phyloP scores from a whole-genome alignment of 106 monocot species.

The Hemerocallis citrina region DNA sequence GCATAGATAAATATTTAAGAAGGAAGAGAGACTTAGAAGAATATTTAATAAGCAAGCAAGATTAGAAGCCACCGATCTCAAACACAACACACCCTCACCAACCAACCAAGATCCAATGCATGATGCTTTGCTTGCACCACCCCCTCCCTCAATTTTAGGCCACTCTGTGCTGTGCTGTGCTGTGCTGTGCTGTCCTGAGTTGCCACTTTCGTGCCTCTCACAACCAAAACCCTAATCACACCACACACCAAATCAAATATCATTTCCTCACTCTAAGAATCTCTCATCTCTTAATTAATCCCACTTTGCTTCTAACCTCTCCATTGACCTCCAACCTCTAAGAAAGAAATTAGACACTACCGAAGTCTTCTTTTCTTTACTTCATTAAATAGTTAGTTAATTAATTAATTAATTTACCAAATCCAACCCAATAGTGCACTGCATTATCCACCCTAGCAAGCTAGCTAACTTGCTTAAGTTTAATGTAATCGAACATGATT shows the following conservation, averaged over 20 bases:
- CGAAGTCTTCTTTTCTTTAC: too few species aligned
- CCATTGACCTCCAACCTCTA: neutral
- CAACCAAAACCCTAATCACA: too few species aligned
- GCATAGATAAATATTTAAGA: neutral
- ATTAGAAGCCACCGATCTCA: neutral
- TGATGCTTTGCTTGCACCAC: constrained; percentile 19
- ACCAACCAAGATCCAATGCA: neutral
- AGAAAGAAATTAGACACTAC: neutral
- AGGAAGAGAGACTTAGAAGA: neutral
- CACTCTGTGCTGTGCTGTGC: too few species aligned
- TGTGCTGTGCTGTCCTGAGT: constrained; percentile 3
- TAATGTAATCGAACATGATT: neutral
- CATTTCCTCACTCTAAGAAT: constrained; percentile 6
- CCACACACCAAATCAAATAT: neutral
- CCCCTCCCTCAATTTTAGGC: constrained; percentile 11
- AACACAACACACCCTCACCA: neutral
- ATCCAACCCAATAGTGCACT: constrained; percentile 4
- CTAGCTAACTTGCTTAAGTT: neutral
- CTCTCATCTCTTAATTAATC: neutral
- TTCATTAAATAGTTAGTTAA: neutral
- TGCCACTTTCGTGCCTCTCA: constrained; percentile 7
- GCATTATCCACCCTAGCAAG: constrained; percentile 4
- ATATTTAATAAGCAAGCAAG: neutral
- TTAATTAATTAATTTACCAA: constrained; percentile 6
- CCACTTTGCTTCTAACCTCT: constrained; percentile 2